Evolutionary conservation across 2,329 filamentous ascomycete species (phyloP).

Genomic region (Neospermospora avenae): DNA sequence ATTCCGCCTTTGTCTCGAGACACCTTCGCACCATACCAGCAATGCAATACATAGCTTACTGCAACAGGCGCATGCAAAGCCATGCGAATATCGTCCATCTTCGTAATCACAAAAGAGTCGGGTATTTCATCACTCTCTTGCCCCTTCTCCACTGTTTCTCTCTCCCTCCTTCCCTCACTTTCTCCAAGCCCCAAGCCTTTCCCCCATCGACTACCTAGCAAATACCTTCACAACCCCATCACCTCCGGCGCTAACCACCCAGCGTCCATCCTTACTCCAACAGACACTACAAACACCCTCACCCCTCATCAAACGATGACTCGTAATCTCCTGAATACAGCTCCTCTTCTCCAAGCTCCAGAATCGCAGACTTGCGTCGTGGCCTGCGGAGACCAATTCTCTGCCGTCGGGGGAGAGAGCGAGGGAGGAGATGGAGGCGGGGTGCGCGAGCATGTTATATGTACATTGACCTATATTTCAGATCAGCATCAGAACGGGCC

Average conservation of each 20-base stretch:
- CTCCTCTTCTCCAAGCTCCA: slow-evolving; percentile 95
- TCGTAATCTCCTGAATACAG: slow-evolving; percentile 93
- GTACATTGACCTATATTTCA: slow-evolving; percentile 81
- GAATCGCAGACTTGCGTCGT: slow-evolving; percentile 93
- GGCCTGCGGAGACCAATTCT: slow-evolving; percentile 92
- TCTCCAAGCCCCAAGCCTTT: too few relatives aligned
- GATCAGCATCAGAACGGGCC: slow-evolving; percentile 9
- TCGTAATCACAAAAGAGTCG: slow-evolving; percentile 1
- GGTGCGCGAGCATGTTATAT: slow-evolving; percentile 97
- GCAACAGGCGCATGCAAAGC: too few relatives aligned
- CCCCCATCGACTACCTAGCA: slow-evolving; percentile 36
- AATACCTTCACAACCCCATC: slow-evolving; percentile 97
- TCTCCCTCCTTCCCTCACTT: too few relatives aligned
- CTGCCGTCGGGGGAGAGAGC: slow-evolving; percentile 90
- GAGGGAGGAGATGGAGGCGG: slow-evolving; percentile 85
- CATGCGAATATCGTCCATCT: too few relatives aligned
- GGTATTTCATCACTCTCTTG: slow-evolving; percentile 2
- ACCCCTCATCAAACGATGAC: slow-evolving; percentile 88
- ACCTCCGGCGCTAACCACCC: slow-evolving; percentile 91
- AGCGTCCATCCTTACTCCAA: slow-evolving; percentile 92
- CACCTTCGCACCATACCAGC: too few relatives aligned
- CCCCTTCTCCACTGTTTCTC: too few relatives aligned
- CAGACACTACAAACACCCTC: slow-evolving; percentile 93
- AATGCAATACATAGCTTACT: too few relatives aligned
- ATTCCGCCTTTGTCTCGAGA: too few relatives aligned